These are phyloP conservation scores for Candida ulmi DNA, from an alignment of 805 yeast genomes.

Conservation along the genomic window DNA sequence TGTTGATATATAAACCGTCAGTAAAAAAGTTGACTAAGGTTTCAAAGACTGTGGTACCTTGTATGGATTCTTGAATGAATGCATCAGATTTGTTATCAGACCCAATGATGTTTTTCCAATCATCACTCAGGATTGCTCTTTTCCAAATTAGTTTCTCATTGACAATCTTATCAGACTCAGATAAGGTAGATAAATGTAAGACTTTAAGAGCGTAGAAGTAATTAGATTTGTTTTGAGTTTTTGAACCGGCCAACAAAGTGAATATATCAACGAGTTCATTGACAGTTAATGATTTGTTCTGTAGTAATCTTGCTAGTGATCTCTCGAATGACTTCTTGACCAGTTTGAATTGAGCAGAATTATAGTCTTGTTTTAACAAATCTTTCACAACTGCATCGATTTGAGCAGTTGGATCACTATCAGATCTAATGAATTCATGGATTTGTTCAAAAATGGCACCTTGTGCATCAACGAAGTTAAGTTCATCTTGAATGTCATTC, in stretches of 20 bases:
- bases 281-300: constrained; percentile 34
- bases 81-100: constrained; percentile 37
- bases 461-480: constrained; percentile 47
- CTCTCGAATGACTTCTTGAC: constrained; percentile 20
- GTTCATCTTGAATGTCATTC: constrained; percentile 42
- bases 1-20: constrained; percentile 26
- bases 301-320: constrained; percentile 27
- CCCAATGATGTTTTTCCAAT: constrained; percentile 39
- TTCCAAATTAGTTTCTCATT: constrained; percentile 48
- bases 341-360: constrained; percentile 10
- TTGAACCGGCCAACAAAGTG: constrained; percentile 36
- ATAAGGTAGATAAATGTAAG: constrained; percentile 31
- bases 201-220: constrained; percentile 46
- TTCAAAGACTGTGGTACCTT: constrained; percentile 37
- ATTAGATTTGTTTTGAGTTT: constrained; percentile 22
- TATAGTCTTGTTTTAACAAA: constrained; percentile 18
- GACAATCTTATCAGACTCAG: constrained; percentile 25
- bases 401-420: constrained; percentile 22
- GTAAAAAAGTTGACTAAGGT: constrained; percentile 35
- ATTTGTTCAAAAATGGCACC: constrained; percentile 28
- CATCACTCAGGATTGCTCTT: constrained; percentile 48
- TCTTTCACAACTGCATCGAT: constrained; percentile 20
- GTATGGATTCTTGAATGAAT: constrained; percentile 31
- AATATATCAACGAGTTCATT: constrained; percentile 47
- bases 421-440: constrained; percentile 24